phyloP scores from a whole-genome alignment of 2,329 filamentous ascomycete genomes.

The Microascus cirrosus region DNA sequence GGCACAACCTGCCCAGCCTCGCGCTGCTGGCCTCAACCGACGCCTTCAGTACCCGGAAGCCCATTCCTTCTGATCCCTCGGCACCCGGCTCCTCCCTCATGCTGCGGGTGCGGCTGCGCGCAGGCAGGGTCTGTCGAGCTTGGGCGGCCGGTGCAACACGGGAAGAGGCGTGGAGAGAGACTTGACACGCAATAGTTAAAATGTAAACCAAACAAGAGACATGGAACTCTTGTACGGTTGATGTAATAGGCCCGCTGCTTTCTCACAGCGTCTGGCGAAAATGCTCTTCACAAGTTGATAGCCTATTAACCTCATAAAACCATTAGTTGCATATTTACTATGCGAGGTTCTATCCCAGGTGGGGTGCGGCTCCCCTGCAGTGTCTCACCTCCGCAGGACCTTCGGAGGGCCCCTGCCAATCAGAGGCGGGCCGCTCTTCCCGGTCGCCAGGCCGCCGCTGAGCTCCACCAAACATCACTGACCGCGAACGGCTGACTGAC shows the following conservation, averaged over 20 bases:
- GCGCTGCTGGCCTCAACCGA: conserved; percentile 28
- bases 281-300: background rate
- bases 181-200: background rate
- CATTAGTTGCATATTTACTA: background rate
- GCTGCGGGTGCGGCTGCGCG: background rate
- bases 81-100: background rate
- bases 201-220: background rate
- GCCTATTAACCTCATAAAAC: background rate
- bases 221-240: background rate
- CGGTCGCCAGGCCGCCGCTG: background rate
- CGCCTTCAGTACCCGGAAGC: conserved; percentile 36
- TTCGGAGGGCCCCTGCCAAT: background rate
- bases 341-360: background rate
- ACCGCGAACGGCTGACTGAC: background rate
- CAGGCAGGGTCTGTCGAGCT: background rate
- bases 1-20: conserved; percentile 55
- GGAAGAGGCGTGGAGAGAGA: background rate
- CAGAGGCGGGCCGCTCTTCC: background rate
- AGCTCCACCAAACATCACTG: background rate
- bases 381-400: background rate
- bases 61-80: conserved; percentile 14
- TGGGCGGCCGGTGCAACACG: background rate
- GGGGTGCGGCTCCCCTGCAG: no score
- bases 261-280: background rate
- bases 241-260: background rate